Base-by-base conservation (phyloP, 306 rosid genomes). In the Dalbergia cultrata region DNA sequence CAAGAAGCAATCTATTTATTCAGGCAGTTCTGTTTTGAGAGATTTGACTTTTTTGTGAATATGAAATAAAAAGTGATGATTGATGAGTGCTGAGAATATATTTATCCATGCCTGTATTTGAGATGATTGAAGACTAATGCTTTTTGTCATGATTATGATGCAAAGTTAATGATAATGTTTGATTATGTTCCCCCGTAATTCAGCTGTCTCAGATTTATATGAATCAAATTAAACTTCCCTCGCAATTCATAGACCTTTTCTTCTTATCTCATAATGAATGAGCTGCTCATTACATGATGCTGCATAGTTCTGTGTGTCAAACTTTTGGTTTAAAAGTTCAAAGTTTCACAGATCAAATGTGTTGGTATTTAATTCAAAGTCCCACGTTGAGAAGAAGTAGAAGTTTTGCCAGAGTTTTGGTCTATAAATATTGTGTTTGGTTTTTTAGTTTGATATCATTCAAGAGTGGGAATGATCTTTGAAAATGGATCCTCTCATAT, bases 71-170 rank as follows among this genome's bases (percentile, higher is more conserved):
- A 12, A 6, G 43, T 60, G 44, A 60, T 44, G 31, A 33, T 26
- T 49, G 56, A 74, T 19, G 14, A 39, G 43, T 19, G 52, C 10
- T 19, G 12, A 31, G 72, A 49, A 8, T 63, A n/a, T 31, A 22
- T 43, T 47, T 31, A 78, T 67, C 53, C 7, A 6, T 77, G 21
- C 14, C 41, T 31, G 21, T 41, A 13, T 33, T 18, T 43, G 67
- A 57, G 58, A 45, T 79, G 43, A 45, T 34, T 59, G 76, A 78
- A 60, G 58, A 5, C 19, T 77, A 17, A 26, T 4, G 60, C 43
- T 41, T 26, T 17, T 77, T 16, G 7, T 67, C 61, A 34, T 31
- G 63, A 45, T 13, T 43, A 43, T 66, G 43, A 49, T 58, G 34
- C 60, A 57, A 26, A 67, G 67, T 59, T 50, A 43, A 43, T 43